Evolutionary conservation across 345 rosid species (phyloP).

Genomic region (Brassica carinata): DNA sequence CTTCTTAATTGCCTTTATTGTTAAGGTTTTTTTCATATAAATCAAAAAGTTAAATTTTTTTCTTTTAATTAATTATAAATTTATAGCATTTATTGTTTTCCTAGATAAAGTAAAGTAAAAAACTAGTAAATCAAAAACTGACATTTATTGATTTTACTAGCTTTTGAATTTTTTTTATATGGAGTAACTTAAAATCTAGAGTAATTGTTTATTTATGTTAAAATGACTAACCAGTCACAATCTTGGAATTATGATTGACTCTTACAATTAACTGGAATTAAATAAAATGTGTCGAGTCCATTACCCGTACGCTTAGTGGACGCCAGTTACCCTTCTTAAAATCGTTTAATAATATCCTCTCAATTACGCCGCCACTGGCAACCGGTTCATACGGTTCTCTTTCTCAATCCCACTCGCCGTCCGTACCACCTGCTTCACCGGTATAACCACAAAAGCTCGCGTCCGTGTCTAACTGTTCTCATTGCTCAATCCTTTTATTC

Average conservation of each 20-base stretch:
- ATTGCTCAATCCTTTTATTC: constrained; percentile 12
- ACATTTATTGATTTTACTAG: neutral
- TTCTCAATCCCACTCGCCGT: constrained; percentile 6
- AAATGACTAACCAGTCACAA: too few species aligned
- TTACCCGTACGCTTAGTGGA: constrained; percentile 53
- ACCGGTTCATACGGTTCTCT: constrained; percentile 50
- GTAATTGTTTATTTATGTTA: too few species aligned
- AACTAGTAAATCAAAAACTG: too few species aligned
- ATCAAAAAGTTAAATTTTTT: neutral
- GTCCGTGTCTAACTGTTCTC: constrained; percentile 32
- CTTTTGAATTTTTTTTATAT: too few species aligned
- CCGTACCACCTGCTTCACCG: constrained; percentile 45
- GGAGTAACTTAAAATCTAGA: too few species aligned
- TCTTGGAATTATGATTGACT: constrained; percentile 47
- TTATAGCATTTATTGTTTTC: neutral
- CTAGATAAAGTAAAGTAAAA: too few species aligned
- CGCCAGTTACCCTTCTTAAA: constrained; percentile 43
- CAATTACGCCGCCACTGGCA: constrained; percentile 38
- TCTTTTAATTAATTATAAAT: too few species aligned
- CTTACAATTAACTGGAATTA: constrained; percentile 45
- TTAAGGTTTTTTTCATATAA: neutral
- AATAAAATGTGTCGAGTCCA: constrained; percentile 56
- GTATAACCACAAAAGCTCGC: constrained; percentile 28
- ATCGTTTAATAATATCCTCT: constrained; percentile 36
- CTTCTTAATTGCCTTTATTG: neutral